phyloP scores from a whole-genome alignment of 1,284 basidiomycete genomes.

The Dichomitus squalens region DNA sequence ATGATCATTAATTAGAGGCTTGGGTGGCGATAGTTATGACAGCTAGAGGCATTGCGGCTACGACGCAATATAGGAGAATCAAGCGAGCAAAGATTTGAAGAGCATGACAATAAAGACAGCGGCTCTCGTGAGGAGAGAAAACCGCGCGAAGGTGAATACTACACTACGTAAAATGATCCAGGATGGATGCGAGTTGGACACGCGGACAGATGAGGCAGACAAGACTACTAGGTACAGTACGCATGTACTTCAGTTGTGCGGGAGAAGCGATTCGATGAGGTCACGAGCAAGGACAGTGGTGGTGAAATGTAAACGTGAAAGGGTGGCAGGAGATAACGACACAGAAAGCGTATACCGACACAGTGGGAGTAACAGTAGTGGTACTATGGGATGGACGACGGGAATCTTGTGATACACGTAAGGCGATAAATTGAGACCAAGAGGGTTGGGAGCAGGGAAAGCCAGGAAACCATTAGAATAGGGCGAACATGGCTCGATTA shows the following conservation, averaged over 20 bases:
- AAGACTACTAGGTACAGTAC: background rate
- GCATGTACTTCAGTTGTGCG: background rate
- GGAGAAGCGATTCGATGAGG: background rate
- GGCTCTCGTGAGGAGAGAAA: background rate
- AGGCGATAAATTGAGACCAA: background rate
- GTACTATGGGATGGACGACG: slow-evolving; percentile 2
- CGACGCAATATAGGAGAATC: slow-evolving; percentile 4
- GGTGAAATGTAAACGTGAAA: slow-evolving; percentile 16
- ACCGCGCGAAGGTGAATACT: slow-evolving; percentile 26
- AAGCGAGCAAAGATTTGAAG: slow-evolving; percentile 18
- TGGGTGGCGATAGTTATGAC: background rate
- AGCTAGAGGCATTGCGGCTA: background rate
- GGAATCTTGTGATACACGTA: slow-evolving; percentile 15
- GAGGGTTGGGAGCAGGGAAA: slow-evolving; percentile 16
- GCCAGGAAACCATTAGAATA: background rate
- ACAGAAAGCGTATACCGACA: slow-evolving; percentile 9
- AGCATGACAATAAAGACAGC: slow-evolving; percentile 10
- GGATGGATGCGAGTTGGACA: slow-evolving; percentile 12
- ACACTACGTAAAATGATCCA: slow-evolving; percentile 31
- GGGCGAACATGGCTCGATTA: slow-evolving; percentile 32
- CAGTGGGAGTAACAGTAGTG: background rate
- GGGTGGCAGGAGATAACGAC: slow-evolving; percentile 8
- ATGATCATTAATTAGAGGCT: background rate
- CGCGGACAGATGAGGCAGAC: background rate
- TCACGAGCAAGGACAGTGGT: background rate